Evolutionary conservation across 2,329 filamentous ascomycete genomes (phyloP).

Genomic region (Colletotrichum aenigma): DNA sequence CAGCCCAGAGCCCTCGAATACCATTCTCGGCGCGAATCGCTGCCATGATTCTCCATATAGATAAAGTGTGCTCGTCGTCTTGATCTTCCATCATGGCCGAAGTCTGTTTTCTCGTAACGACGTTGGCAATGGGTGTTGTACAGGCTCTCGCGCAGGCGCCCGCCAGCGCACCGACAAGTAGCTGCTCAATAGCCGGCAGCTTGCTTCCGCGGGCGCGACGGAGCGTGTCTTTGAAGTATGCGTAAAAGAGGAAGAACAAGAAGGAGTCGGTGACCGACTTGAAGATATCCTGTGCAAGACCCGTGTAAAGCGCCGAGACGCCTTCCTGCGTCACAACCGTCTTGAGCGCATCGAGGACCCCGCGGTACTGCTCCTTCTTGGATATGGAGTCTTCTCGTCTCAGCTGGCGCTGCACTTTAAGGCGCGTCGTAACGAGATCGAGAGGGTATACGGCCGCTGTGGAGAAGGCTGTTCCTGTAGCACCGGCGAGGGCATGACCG

Average conservation of each 20-base stretch:
- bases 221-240: constrained; percentile 38
- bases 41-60: constrained; percentile 61
- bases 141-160: constrained; percentile 77
- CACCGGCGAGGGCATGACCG: constrained; percentile 82
- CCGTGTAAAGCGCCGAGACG: constrained; percentile 70
- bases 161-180: constrained; percentile 74
- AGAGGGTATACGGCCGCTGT: constrained; percentile 83
- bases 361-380: constrained; percentile 57
- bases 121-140: constrained; percentile 81
- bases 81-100: constrained; percentile 40
- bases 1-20: constrained; percentile 80
- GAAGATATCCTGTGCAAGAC: constrained; percentile 65
- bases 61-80: constrained; percentile 30
- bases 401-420: constrained; percentile 76
- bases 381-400: constrained; percentile 31
- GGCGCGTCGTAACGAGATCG: constrained; percentile 78
- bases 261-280: constrained; percentile 79
- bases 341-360: constrained; percentile 70
- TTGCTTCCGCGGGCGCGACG: constrained; percentile 36
- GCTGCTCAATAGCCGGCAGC: constrained; percentile 72
- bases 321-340: constrained; percentile 76
- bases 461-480: constrained; percentile 77
- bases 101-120: constrained; percentile 83
- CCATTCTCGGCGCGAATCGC: constrained; percentile 74
- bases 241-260: constrained; percentile 86